Conservation (phyloP, 257 asterid genomes). For the Salvia miltiorrhiza region DNA sequence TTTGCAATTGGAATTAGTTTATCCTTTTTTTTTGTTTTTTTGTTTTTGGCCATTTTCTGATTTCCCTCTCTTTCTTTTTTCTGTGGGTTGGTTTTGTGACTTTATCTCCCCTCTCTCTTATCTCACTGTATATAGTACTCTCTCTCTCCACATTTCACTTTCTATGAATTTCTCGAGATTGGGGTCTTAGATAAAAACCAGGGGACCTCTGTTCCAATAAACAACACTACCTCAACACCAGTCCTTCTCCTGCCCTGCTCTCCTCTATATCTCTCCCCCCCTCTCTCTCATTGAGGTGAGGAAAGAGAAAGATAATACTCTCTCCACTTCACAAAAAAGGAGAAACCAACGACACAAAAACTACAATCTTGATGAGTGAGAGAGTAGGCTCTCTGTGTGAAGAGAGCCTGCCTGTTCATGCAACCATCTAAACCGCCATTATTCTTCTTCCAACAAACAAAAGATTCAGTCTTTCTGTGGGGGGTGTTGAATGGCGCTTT, state of each 20-base stretch:
- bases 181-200: constrained; percentile 41
- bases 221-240: constrained; percentile 12
- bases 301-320: background rate
- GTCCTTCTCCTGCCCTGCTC: constrained; percentile 17
- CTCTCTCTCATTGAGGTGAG: background rate
- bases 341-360: background rate
- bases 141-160: constrained; percentile 40
- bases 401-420: constrained; percentile 89
- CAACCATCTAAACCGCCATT: constrained; percentile 31
- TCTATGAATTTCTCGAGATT: constrained; percentile 56
- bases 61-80: background rate
- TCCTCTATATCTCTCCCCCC: background rate
- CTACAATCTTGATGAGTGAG: constrained; percentile 57
- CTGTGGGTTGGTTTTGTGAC: constrained; percentile 29
- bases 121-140: background rate
- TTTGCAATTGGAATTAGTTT: background rate
- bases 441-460: background rate
- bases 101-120: constrained; percentile 23
- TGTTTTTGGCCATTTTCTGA: too few relatives aligned
- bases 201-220: constrained; percentile 38
- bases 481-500: constrained; percentile 42
- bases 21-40: background rate
- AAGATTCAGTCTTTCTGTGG: constrained; percentile 7
- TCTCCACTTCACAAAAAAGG: background rate
- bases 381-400: constrained; percentile 85